Evolutionary conservation across 1,139 yeast species (phyloP), one percentile per base, ranked within the genome.

Genomic region (Pichia cactophila): DNA sequence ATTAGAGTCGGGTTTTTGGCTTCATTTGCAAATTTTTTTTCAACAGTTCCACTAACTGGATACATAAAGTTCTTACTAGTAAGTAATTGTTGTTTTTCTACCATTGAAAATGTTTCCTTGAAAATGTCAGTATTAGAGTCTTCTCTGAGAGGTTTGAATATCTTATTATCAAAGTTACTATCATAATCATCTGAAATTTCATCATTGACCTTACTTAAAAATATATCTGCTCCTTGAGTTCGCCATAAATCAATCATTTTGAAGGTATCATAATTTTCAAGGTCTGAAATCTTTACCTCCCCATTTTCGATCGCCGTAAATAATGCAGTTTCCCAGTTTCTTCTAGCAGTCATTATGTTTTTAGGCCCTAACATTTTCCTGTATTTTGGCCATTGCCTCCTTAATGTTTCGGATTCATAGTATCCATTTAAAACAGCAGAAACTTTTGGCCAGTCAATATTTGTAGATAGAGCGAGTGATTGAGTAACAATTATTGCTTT

Each of bases 401-500:
- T 72, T 16, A 81, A 62, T 2, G 63, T 54, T 1, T 66, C 73
- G 1, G 72, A 67, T 2, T 69, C 66, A 48, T 61, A 61, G 40
- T 67, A 58, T 17, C 66, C 74, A 1, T 62, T 69, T 53, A 83
- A 72, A 5, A 75, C 64, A 0, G 60, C 58, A 0, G 81, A 71
- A n/a, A 86, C 77, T 42, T 70, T 62, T 0, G 70, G 71, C 78
- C 87, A 86, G 54, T 81, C 81, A 40, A 82, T 80, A 4, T 68
- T 64, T 4, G 72, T 71, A 51, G 75, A 69, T 44, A 70, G 63
- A 53, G 77, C 68, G 14, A 77, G 69, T 1, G 86, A 70, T 54
- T 83, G 75, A 23, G 80, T 75, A n/a, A 86, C 80, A 9, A 84
- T 75, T 29, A 83, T 81, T 1, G 81, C 74, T 58, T 57, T 69